A percentile compares a stretch with the other conserved stretches of the same genome.
phyloP scores from a whole-genome alignment of 805 yeast species.

The Vanderwaltozyma tropicalis region DNA sequence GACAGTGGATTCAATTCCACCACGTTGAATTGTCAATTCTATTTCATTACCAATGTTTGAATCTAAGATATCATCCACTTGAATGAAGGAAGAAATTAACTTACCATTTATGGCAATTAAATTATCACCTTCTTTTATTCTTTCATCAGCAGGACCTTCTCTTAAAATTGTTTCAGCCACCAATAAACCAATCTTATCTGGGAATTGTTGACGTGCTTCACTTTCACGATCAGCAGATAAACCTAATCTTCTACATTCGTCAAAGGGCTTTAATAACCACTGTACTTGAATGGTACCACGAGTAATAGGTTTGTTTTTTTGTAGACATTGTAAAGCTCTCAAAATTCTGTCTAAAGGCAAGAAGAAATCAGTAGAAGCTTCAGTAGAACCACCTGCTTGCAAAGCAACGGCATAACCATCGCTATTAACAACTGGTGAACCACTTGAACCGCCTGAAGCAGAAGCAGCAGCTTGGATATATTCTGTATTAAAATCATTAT shows the following conservation, averaged over 20 bases:
- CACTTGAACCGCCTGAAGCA: slow-evolving; percentile 92
- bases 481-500: slow-evolving; percentile 88
- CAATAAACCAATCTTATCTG: slow-evolving; percentile 65
- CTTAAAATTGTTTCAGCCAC: slow-evolving; percentile 78
- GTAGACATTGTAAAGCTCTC: slow-evolving; percentile 72
- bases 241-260: slow-evolving; percentile 83
- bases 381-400: slow-evolving; percentile 89
- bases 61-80: slow-evolving; percentile 78
- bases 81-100: slow-evolving; percentile 57
- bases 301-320: slow-evolving; percentile 46
- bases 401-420: slow-evolving; percentile 83
- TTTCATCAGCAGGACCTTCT: slow-evolving; percentile 70
- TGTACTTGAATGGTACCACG: slow-evolving; percentile 91
- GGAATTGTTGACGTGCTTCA: slow-evolving; percentile 55
- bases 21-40: slow-evolving; percentile 56
- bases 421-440: slow-evolving; percentile 89
- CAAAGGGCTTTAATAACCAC: slow-evolving; percentile 79
- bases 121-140: slow-evolving; percentile 77
- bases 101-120: slow-evolving; percentile 61
- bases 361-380: slow-evolving; percentile 88
- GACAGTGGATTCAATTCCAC: slow-evolving; percentile 49
- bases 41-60: slow-evolving; percentile 50
- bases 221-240: slow-evolving; percentile 65
- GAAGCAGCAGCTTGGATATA: slow-evolving; percentile 94
- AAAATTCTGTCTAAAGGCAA: slow-evolving; percentile 74